Conservation (phyloP, 345 rosid genomes). For the Sisymbrium irio region DNA sequence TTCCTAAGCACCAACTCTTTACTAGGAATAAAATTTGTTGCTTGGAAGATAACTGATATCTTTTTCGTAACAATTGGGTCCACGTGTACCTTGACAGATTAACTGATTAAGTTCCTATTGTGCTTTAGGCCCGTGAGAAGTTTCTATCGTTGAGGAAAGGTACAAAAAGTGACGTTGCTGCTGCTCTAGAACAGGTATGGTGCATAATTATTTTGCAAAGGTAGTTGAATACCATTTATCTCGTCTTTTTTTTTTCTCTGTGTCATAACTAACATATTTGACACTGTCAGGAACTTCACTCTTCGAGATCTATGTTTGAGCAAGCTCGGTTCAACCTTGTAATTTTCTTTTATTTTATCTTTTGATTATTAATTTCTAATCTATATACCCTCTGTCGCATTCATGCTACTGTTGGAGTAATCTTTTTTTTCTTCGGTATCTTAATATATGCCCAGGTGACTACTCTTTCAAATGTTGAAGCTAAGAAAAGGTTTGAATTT, state of each 20-base stretch:
- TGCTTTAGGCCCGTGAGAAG: slow-evolving; percentile 88
- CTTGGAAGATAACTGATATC: background rate
- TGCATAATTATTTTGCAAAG: slow-evolving; percentile 2
- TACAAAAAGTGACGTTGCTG: slow-evolving; percentile 69
- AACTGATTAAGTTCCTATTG: background rate
- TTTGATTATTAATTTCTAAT: background rate
- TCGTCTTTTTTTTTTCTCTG: background rate
- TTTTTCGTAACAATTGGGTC: background rate
- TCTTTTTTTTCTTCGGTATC: background rate
- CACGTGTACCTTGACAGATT: background rate
- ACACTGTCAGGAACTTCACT: slow-evolving; percentile 77
- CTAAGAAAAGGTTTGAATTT: slow-evolving; percentile 95
- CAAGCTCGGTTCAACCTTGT: slow-evolving; percentile 92
- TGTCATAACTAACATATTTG: slow-evolving; percentile 12
- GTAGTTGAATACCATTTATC: background rate
- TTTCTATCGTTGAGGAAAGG: slow-evolving; percentile 93
- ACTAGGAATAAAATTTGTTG: slow-evolving; percentile 1
- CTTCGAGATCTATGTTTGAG: slow-evolving; percentile 86
- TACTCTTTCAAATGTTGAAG: slow-evolving; percentile 92
- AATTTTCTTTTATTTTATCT: slow-evolving; percentile 25
- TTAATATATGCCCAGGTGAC: slow-evolving; percentile 52
- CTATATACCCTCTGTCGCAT: background rate
- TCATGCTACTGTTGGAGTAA: background rate
- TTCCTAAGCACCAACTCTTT: background rate
- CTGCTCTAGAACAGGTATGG: slow-evolving; percentile 76